Percentiles rank a stretch among this genome's conserved stretches.
Conservation (phyloP, 805 yeast genomes). For the Pichia pseudocactophila region DNA sequence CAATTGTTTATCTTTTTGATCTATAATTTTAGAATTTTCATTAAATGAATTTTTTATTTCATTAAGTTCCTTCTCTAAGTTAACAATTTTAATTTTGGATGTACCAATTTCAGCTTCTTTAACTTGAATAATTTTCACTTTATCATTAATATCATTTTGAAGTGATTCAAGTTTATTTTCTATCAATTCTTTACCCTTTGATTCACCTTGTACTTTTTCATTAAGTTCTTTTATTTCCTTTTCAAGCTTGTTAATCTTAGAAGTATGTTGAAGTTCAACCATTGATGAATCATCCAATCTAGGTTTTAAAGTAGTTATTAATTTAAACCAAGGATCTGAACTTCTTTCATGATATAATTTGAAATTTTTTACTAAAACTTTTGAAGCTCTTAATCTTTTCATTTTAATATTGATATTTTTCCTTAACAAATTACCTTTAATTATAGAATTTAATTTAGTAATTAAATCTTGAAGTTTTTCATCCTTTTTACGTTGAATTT, state of each 20-base stretch:
- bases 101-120: conserved; percentile 38
- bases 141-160: conserved; percentile 26
- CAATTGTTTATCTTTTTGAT: conserved; percentile 20
- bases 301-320: conserved; percentile 68
- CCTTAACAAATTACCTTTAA: conserved; percentile 60
- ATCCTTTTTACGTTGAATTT: conserved; percentile 71
- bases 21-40: neutral
- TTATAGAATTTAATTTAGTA: conserved; percentile 51
- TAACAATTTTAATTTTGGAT: conserved; percentile 22
- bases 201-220: conserved; percentile 19
- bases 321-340: conserved; percentile 69
- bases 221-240: conserved; percentile 48
- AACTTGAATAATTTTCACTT: conserved; percentile 18
- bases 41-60: conserved; percentile 16
- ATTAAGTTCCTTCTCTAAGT: conserved; percentile 19
- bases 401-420: conserved; percentile 36
- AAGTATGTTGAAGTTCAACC: conserved; percentile 39
- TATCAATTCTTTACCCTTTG: conserved; percentile 23
- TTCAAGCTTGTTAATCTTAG: conserved; percentile 47
- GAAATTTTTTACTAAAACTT: conserved; percentile 56
- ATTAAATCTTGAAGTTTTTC: conserved; percentile 45
- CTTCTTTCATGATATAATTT: conserved; percentile 38
- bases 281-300: conserved; percentile 35
- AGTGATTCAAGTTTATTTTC: conserved; percentile 29
- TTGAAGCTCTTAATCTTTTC: conserved; percentile 61